Evolutionary conservation across 1,284 basidiomycete species (phyloP), one percentile per base, ranked within the genome.

Genomic region (Boletus sp.): DNA sequence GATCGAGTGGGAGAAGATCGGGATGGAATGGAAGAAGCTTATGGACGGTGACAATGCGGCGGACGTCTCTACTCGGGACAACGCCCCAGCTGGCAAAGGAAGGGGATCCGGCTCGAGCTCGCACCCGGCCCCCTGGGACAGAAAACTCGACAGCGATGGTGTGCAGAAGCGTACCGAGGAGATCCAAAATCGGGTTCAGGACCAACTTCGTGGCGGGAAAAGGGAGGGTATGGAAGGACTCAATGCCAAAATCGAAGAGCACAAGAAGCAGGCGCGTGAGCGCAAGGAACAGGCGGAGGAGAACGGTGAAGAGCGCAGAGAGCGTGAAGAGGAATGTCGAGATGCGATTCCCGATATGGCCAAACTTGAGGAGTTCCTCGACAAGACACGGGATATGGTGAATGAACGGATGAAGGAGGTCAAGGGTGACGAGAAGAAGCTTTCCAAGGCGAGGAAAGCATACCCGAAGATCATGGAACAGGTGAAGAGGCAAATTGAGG

Each of bases 1-100:
- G 49, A 41, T 56, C 27, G 62, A 62, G 43, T 67, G 69, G 69
- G 51, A 35, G 20, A 63, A 55, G 39, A 56, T 68, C 4, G 62
- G 64, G 12, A 11, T 11, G n/a, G 50, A 53, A 16, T 68, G 70
- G 70, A 61, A 52, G 57, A 51, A 12, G 9, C 51, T 61, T 4
- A 43, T 70, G 59, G 50, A 58, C 0, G 56, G 52, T 2, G 36
- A 44, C 15, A 20, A 42, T 22, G 27, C 33, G 3, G 15, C 24
- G 4, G 42, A 24, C 18, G 12, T 27, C n/a, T 48, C 46, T 33
- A 18, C 47, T 7, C n/a, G 5, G 20, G 41, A 7, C 27, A 33
- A 53, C 7, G n/a, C 35, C 4, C 27, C 33, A 4, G 41, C 33
- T 8, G 46, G 35, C n/a, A 36, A 20, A 20, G 47, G 5, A 22